Evolutionary conservation across 225 moss, liverwort and hornwort species (phyloP).

Genomic region (Marchantia paleacea): DNA sequence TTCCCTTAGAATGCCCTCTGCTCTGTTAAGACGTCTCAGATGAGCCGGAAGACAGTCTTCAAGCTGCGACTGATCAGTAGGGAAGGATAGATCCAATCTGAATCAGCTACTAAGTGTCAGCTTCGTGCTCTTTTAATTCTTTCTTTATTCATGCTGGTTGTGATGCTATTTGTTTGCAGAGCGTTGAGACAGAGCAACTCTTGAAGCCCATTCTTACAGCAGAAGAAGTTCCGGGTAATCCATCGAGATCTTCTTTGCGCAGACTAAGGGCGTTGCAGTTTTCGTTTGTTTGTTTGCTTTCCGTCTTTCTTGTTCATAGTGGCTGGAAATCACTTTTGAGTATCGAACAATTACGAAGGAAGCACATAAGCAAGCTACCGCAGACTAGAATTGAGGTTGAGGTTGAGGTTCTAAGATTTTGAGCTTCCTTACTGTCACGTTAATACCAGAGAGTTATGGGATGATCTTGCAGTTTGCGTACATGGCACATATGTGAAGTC

Average conservation of each 20-base stretch:
- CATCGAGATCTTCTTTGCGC: too few relatives aligned
- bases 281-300: background rate
- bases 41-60: background rate
- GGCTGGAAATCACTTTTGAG: too few relatives aligned
- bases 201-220: constrained; percentile 47
- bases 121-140: background rate
- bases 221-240: constrained; percentile 58
- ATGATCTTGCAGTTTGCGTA: constrained; percentile 58
- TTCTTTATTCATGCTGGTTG: too few relatives aligned
- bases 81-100: background rate
- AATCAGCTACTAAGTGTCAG: too few relatives aligned
- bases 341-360: too few relatives aligned
- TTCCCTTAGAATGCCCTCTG: background rate
- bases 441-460: background rate
- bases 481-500: constrained; percentile 64
- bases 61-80: background rate
- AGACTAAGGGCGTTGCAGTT: background rate
- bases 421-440: too few relatives aligned
- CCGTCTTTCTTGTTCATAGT: too few relatives aligned
- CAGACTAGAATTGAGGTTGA: too few relatives aligned
- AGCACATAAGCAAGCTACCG: too few relatives aligned
- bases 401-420: too few relatives aligned
- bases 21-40: background rate
- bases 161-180: constrained; percentile 33
- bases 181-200: constrained; percentile 58